Percentiles rank a stretch among this genome's conserved stretches.
phyloP scores from a whole-genome alignment of 441 rosid species.

The Syzygium malaccense region DNA sequence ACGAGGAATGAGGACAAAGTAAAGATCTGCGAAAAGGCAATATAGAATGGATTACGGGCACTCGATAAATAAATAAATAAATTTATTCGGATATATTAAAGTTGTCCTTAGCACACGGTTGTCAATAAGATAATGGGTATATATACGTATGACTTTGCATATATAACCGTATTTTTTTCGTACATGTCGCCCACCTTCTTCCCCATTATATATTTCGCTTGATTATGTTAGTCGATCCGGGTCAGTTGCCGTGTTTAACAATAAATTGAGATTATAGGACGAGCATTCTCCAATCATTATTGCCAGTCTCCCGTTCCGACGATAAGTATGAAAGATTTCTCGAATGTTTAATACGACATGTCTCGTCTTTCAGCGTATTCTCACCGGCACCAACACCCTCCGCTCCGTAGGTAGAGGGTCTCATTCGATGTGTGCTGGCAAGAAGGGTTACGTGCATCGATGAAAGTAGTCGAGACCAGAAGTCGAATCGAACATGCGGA shows the following conservation, averaged over 20 bases:
- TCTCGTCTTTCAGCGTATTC: not conserved
- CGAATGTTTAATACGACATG: not conserved
- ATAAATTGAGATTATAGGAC: not conserved
- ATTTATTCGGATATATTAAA: not conserved
- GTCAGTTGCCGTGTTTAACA: not conserved
- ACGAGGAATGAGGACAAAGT: too few relatives aligned
- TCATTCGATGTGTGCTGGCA: not conserved
- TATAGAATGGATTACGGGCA: not conserved
- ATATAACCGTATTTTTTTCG: not conserved
- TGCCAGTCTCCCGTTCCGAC: not conserved
- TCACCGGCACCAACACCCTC: too few relatives aligned
- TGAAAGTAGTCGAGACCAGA: accelerated
- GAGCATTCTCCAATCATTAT: not conserved
- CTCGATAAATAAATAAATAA: not conserved
- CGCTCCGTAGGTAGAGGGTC: not conserved
- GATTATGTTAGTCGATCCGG: not conserved
- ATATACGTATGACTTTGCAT: not conserved
- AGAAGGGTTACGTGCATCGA: not conserved
- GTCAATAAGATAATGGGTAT: not conserved
- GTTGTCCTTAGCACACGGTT: not conserved
- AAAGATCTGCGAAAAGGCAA: not conserved
- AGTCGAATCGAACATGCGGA: not conserved
- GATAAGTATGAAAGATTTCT: not conserved
- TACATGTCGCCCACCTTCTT: not conserved
- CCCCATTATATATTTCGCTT: too few relatives aligned